A percentile compares a stretch with the other conserved stretches of the same genome.
Evolutionary conservation across 495 filamentous ascomycete genomes (phyloP).

Genomic region (Hyaloscypha finlandica): DNA sequence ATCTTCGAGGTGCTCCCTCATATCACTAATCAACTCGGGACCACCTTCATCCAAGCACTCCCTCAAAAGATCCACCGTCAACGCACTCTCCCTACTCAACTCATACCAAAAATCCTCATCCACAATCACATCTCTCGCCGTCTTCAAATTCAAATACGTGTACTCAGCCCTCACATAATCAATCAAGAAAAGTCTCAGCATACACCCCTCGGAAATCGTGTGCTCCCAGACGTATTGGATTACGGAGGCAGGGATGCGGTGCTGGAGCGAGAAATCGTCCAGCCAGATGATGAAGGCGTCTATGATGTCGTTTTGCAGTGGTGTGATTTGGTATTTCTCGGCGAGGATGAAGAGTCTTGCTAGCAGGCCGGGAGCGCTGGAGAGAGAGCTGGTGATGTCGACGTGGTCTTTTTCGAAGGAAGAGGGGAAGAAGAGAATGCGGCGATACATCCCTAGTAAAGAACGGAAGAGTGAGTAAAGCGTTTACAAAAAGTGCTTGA

Average conservation of each 20-base stretch:
- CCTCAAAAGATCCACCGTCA: neutral
- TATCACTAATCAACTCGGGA: neutral
- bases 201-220: neutral
- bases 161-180: neutral
- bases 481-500: no score
- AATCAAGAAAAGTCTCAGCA: neutral
- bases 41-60: neutral
- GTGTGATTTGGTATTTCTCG: neutral
- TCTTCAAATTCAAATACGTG: neutral
- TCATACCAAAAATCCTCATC: neutral
- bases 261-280: neutral
- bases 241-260: neutral
- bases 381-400: neutral
- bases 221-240: neutral
- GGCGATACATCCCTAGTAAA: neutral
- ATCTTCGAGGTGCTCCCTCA: neutral
- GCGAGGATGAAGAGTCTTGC: neutral
- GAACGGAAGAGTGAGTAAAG: no score
- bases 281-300: neutral
- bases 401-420: neutral
- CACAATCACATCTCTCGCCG: neutral
- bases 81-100: neutral
- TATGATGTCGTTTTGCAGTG: neutral
- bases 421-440: neutral
- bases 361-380: neutral